Evolutionary conservation across 805 yeast species (phyloP), one percentile per base, ranked within the genome.

Genomic region (Alloascoidea hylecoeti): DNA sequence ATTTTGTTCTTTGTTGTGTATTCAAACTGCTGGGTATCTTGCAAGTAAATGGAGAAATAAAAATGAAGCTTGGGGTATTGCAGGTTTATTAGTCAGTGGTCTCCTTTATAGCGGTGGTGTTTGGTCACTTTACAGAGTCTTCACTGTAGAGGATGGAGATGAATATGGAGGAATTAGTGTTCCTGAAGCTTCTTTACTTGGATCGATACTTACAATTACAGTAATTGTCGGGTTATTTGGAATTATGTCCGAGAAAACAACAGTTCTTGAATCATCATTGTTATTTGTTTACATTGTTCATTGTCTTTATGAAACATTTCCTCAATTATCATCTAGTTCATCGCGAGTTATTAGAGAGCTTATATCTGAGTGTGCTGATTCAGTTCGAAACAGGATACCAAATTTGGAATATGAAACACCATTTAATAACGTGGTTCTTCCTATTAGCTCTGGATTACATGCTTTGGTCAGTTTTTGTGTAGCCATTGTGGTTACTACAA

Each of bases 231-330:
- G 95, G 1, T 55, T 83, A 2, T 85, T 71, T 56, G 98, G 96
- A 2, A 84, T 92, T 23, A 69, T 81, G 15, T 74, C 89, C 2
- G 78, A 79, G 4, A 72, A 71, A 42, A 96, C 96, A 3, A 78
- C 89, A n/a, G 77, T 89, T n/a, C 69, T 88, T 38, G 98, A 92
- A 57, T 72, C 86, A 19, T 80, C 95, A 9, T 60, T 89, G 41
- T 66, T 92, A 49, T 77, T 86, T 52, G 89, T 94, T 5, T 92
- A 92, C 57, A 78, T 89, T 43, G 95, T 92, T 18, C 81, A 94
- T 52, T 85, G 95, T 49, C 75, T 88, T 43, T 92, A 92, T 56
- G 94, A 88, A 52, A 75, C 95, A 2, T 85, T 89, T 49, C 96
- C 97, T 1, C 86, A 82, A 47, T 68, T 89, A 44, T 78, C 88